Evolutionary conservation across 2,329 filamentous ascomycete genomes (phyloP), one percentile per base, ranked within the genome.

Genomic region (Penicillium sp.): DNA sequence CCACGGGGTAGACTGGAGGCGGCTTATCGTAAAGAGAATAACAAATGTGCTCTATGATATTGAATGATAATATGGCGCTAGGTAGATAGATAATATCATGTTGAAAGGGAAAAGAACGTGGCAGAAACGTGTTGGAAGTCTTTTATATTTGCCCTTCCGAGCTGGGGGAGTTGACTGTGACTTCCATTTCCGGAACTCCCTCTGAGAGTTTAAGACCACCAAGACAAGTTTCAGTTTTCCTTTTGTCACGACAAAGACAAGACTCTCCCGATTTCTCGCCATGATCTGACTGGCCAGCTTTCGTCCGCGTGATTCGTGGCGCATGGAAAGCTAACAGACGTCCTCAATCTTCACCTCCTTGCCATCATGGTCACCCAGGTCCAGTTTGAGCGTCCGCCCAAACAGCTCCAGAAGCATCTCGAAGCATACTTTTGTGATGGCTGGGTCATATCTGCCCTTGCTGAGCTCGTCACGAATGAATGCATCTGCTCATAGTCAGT

Each of bases 391-490:
- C 0, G 86, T 88, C 23, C 93, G 83, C 0, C 87, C 88, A 78
- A 97, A 97, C 63, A 97, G 73, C 81, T 97, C 93, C 17, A 95
- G 82, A 70, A 97, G 79, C 76, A 97, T 90, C 82, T 96, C 91
- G 74, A 96, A 97, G 80, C 93, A 97, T 41, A 94, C 86, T 73
- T 93, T 94, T 4, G 89, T 88, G 61, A 97, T 84, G 21, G 91
- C 92, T 0, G 93, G 91, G 75, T 97, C 93, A 73, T 97, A 97
- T 29, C 93, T 85, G n/a, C 93, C 93, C 80, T 97, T 97, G 77
- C 90, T 93, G 62, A 95, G 82, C 81, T 97, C 93, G 72, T 97
- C 93, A 19, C 93, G 85, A 75, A 97, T 96, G 74, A 97, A 97
- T 5, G 93, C 93, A 81, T 96, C 85, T 85, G 55, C 49, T 23